These are phyloP conservation scores for Samsoniella hepiali DNA, from an alignment of 2,329 filamentous ascomycete species.

Conservation along the genomic window DNA sequence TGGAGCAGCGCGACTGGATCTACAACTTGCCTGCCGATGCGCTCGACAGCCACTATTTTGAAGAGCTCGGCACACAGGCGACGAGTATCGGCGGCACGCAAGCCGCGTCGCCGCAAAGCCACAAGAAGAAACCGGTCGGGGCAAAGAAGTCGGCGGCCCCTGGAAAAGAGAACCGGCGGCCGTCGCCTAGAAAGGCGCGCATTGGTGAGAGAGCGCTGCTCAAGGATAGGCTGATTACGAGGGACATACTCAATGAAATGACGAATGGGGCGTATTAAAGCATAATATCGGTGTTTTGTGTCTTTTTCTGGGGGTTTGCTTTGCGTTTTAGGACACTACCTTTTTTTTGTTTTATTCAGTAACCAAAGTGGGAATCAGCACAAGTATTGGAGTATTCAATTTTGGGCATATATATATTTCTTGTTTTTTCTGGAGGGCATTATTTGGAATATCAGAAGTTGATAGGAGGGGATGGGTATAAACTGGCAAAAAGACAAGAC, in stretches of 20 bases:
- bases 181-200: conserved; percentile 53
- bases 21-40: conserved; percentile 66
- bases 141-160: conserved; percentile 21
- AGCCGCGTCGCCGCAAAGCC: conserved; percentile 28
- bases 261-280: conserved; percentile 41
- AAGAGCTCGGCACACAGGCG: conserved; percentile 52
- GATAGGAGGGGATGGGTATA: not conserved
- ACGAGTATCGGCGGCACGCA: conserved; percentile 24
- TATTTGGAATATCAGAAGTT: conserved; percentile 16
- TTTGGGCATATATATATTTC: conserved; percentile 18
- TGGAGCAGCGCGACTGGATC: conserved; percentile 76
- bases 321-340: not conserved
- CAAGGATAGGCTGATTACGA: conserved; percentile 64
- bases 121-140: conserved; percentile 23
- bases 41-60: conserved; percentile 65
- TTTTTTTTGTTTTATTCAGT: not conserved
- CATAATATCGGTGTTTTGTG: conserved; percentile 16
- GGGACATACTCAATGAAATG: conserved; percentile 75
- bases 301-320: not conserved
- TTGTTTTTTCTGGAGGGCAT: conserved; percentile 6
- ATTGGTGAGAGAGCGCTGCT: conserved; percentile 61
- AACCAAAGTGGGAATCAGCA: not conserved
- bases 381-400: conserved; percentile 19
- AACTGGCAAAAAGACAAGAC: not conserved
- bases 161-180: conserved; percentile 46